Evolutionary conservation across 2,329 filamentous ascomycete genomes (phyloP).

Genomic region (Pyrenochaeta sp.): DNA sequence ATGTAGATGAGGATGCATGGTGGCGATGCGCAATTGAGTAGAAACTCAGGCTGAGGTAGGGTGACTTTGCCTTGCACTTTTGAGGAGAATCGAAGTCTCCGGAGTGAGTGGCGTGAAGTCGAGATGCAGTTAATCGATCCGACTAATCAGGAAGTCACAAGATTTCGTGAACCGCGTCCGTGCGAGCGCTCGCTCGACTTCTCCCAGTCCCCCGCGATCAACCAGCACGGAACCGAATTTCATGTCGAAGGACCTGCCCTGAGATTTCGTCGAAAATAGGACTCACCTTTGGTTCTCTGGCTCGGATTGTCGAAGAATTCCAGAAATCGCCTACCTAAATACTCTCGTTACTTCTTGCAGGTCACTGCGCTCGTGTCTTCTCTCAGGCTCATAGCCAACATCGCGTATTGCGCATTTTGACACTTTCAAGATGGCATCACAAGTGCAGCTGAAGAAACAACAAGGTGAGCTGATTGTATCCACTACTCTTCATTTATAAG

Average conservation of each 20-base stretch:
- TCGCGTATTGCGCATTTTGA: no score
- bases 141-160: slow-evolving; percentile 26
- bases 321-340: no score
- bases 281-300: no score
- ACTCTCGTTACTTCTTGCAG: no score
- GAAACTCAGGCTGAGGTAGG: background rate
- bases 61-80: no score
- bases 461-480: slow-evolving; percentile 62
- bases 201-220: slow-evolving; percentile 6
- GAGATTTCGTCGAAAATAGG: no score
- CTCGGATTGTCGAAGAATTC: no score
- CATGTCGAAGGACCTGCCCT: no score
- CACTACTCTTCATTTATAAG: background rate
- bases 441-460: slow-evolving; percentile 72
- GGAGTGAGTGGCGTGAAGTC: slow-evolving; percentile 14
- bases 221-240: no score
- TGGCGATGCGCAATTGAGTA: slow-evolving; percentile 30
- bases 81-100: no score
- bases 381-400: no score
- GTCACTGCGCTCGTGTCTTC: background rate
- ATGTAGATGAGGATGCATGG: slow-evolving; percentile 97
- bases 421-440: slow-evolving; percentile 58
- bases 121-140: slow-evolving; percentile 7
- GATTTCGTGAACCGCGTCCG: slow-evolving; percentile 36
- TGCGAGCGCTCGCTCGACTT: slow-evolving; percentile 25